Conservation (phyloP, 1,139 yeast species). For the Neolecta irregularis region DNA sequence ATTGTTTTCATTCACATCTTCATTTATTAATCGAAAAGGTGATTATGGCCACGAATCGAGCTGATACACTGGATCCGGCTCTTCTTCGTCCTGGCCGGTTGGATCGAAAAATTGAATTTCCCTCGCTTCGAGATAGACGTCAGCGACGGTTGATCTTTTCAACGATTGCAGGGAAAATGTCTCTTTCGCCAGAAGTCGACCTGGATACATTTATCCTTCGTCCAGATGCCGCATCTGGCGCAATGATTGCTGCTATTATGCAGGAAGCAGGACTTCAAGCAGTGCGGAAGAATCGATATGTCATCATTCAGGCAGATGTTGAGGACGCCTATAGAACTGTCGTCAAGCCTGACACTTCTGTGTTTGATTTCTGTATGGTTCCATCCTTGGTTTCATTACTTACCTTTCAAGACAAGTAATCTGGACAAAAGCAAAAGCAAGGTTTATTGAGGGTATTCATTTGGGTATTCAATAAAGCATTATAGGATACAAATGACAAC, state of each 20-base stretch:
- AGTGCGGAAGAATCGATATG: conserved; percentile 91
- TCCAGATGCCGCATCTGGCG: conserved; percentile 94
- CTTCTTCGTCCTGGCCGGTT: conserved; percentile 94
- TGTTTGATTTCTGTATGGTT: too few relatives aligned
- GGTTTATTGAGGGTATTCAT: too few relatives aligned
- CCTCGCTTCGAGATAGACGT: conserved; percentile 86
- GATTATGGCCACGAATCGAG: conserved; percentile 97
- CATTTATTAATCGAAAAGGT: conserved; percentile 27
- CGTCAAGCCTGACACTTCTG: too few relatives aligned
- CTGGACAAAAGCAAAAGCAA: too few relatives aligned
- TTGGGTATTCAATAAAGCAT: too few relatives aligned
- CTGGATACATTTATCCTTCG: conserved; percentile 86
- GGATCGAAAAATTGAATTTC: conserved; percentile 95
- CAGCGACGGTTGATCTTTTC: conserved; percentile 93
- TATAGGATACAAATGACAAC: too few relatives aligned
- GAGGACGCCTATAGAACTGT: too few relatives aligned
- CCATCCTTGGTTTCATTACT: too few relatives aligned
- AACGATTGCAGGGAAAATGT: conserved; percentile 94
- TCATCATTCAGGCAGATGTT: conserved; percentile 45
- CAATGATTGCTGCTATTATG: conserved; percentile 97
- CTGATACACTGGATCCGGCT: conserved; percentile 96
- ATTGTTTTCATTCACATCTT: not conserved
- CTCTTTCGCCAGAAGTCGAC: conserved; percentile 94
- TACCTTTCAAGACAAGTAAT: too few relatives aligned
- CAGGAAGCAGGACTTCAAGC: conserved; percentile 99